Evolutionary conservation across 2,329 filamentous ascomycete species (phyloP).

Genomic region (Colletotrichum simmondsii): DNA sequence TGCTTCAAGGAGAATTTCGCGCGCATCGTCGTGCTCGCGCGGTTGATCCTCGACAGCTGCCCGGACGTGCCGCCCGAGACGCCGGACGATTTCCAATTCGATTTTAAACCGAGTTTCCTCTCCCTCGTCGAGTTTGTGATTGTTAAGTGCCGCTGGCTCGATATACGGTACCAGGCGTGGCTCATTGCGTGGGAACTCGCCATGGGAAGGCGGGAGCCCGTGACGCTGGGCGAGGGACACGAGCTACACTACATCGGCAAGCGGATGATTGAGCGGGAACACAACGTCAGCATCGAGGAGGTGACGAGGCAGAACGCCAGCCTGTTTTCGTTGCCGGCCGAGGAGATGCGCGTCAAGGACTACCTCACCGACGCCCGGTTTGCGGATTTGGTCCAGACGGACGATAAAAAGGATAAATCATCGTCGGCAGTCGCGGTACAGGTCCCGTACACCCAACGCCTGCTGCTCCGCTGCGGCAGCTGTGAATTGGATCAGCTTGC

Average conservation of each 20-base stretch:
- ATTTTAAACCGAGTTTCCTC: slow-evolving; percentile 27
- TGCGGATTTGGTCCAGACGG: not conserved
- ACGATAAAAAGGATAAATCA: not conserved
- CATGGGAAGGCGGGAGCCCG: not conserved
- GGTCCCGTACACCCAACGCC: slow-evolving; percentile 16
- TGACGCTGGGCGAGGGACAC: not conserved
- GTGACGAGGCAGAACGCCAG: slow-evolving; percentile 3
- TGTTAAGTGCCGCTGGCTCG: slow-evolving; percentile 32
- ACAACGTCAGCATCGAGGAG: slow-evolving; percentile 26
- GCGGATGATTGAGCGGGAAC: slow-evolving; percentile 23
- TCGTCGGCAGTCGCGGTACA: not conserved
- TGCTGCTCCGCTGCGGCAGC: slow-evolving; percentile 26
- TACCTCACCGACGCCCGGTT: slow-evolving; percentile 16
- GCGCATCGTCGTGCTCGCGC: slow-evolving; percentile 11
- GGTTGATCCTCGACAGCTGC: not conserved
- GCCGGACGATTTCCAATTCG: slow-evolving; percentile 1
- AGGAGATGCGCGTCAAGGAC: slow-evolving; percentile 32
- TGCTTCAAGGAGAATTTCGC: slow-evolving; percentile 18
- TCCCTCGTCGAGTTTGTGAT: slow-evolving; percentile 27
- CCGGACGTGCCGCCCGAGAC: not conserved
- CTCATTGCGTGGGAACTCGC: slow-evolving; percentile 17
- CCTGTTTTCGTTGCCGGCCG: slow-evolving; percentile 28
- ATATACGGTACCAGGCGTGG: slow-evolving; percentile 26
- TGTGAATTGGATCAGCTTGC: slow-evolving; percentile 24
- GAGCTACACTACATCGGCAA: slow-evolving; percentile 4